Evolutionary conservation across 257 asterid genomes (phyloP).

Genomic region (Buddleja alternifolia): DNA sequence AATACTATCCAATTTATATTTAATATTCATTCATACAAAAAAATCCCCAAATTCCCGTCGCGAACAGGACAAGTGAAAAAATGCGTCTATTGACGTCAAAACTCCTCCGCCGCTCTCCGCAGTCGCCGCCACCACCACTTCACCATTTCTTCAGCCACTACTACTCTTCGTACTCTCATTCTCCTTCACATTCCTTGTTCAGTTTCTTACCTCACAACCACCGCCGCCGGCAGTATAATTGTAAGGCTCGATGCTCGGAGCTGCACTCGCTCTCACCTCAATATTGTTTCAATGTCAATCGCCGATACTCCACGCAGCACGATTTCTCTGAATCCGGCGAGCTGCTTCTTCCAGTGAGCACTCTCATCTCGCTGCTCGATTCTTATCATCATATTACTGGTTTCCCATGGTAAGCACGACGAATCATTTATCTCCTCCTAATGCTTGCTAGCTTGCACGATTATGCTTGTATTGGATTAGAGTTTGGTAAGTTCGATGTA

Average conservation of each 20-base stretch:
- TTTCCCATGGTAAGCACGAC: constrained; percentile 51
- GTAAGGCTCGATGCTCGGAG: constrained; percentile 27
- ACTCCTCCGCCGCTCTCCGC: constrained; percentile 40
- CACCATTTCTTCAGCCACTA: constrained; percentile 26
- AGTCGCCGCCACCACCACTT: constrained; percentile 28
- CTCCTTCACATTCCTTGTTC: constrained; percentile 13
- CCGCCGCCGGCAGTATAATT: constrained; percentile 3
- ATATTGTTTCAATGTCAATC: constrained; percentile 17
- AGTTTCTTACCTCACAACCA: constrained; percentile 27
- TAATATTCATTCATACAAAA: background rate
- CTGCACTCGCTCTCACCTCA: constrained; percentile 26
- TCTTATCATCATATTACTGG: constrained; percentile 49
- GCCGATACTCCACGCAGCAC: constrained; percentile 38
- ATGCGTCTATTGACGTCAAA: constrained; percentile 35
- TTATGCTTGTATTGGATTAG: background rate
- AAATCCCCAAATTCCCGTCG: background rate
- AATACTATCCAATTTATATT: too few relatives aligned
- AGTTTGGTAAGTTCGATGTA: too few relatives aligned
- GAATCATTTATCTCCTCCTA: background rate
- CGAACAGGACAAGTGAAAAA: background rate
- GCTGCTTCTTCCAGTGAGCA: constrained; percentile 39
- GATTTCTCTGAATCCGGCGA: constrained; percentile 28
- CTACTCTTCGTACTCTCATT: constrained; percentile 24
- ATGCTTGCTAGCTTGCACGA: background rate
- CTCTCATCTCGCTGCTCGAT: constrained; percentile 50